phyloP scores from a whole-genome alignment of 2,329 filamentous ascomycete species.

The Fusarium napiforme region DNA sequence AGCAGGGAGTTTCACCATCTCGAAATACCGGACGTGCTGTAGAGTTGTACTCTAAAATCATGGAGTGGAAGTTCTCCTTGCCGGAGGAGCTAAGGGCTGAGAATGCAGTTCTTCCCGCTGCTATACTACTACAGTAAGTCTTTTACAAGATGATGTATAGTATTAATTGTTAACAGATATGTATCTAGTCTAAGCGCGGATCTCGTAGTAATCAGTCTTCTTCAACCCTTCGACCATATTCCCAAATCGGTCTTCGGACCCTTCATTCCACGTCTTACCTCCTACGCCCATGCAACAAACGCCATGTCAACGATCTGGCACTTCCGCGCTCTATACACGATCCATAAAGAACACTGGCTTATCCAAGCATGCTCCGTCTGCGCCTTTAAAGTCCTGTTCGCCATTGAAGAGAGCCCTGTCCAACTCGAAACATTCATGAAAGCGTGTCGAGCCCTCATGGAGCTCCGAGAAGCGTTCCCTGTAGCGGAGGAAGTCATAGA shows the following conservation, averaged over 20 bases:
- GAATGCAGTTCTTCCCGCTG: conserved; percentile 13
- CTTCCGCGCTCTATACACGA: conserved; percentile 21
- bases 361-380: conserved; percentile 22
- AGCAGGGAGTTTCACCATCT: not conserved
- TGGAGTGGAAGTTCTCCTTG: conserved; percentile 28
- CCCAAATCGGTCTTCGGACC: conserved; percentile 24
- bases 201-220: conserved; percentile 19
- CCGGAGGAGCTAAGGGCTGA: conserved; percentile 23
- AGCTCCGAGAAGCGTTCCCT: conserved; percentile 21
- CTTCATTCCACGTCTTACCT: conserved; percentile 10
- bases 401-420: conserved; percentile 14
- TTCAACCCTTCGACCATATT: conserved; percentile 18
- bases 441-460: conserved; percentile 20
- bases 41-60: conserved; percentile 12
- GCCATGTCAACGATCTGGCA: conserved; percentile 34
- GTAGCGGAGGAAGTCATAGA: conserved; percentile 15
- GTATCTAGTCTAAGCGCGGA: conserved; percentile 7
- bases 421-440: conserved; percentile 32
- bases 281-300: conserved; percentile 24
- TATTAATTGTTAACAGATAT: not conserved
- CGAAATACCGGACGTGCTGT: not conserved
- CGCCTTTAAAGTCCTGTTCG: conserved; percentile 21
- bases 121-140: conserved; percentile 22
- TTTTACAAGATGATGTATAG: rapidly evolving
- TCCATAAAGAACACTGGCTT: conserved; percentile 24